phyloP scores from a whole-genome alignment of 768 basidiomycete species.

The Crepidotus variabilis region DNA sequence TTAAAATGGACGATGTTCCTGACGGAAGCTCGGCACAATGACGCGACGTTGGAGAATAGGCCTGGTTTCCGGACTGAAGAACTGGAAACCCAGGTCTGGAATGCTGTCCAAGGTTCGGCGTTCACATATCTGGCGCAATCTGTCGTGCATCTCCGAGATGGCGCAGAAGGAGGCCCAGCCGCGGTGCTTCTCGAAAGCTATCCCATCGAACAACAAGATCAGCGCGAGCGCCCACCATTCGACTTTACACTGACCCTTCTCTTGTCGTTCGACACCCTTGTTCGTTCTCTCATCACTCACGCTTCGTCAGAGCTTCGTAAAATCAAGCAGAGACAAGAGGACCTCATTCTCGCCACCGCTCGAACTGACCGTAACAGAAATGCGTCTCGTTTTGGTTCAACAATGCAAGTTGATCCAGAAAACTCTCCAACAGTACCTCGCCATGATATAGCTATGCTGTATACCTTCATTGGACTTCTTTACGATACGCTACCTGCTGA shows the following conservation, averaged over 20 bases:
- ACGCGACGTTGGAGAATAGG: constrained; percentile 59
- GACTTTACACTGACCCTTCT: constrained; percentile 57
- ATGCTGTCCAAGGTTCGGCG: constrained; percentile 78
- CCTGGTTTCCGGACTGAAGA: constrained; percentile 72
- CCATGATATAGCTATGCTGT: constrained; percentile 82
- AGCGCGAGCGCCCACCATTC: constrained; percentile 40
- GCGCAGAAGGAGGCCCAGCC: constrained; percentile 29
- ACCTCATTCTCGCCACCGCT: constrained; percentile 64
- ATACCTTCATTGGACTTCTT: constrained; percentile 77
- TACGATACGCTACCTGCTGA: constrained; percentile 74
- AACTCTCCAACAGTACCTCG: constrained; percentile 47
- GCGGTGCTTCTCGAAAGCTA: constrained; percentile 30
- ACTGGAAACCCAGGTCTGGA: constrained; percentile 78
- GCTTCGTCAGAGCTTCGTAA: constrained; percentile 80
- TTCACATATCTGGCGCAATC: constrained; percentile 68
- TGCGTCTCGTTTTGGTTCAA: constrained; percentile 43
- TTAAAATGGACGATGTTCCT: constrained; percentile 88
- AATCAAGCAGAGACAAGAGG: constrained; percentile 89
- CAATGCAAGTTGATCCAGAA: constrained; percentile 37
- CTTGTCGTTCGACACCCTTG: constrained; percentile 62
- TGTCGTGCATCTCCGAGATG: constrained; percentile 53
- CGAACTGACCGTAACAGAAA: constrained; percentile 60
- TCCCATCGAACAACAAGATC: constrained; percentile 39
- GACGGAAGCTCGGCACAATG: constrained; percentile 68
- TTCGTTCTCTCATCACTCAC: constrained; percentile 69